phyloP scores from a whole-genome alignment of 495 filamentous ascomycete genomes.

The Tetracladium marchalianum region DNA sequence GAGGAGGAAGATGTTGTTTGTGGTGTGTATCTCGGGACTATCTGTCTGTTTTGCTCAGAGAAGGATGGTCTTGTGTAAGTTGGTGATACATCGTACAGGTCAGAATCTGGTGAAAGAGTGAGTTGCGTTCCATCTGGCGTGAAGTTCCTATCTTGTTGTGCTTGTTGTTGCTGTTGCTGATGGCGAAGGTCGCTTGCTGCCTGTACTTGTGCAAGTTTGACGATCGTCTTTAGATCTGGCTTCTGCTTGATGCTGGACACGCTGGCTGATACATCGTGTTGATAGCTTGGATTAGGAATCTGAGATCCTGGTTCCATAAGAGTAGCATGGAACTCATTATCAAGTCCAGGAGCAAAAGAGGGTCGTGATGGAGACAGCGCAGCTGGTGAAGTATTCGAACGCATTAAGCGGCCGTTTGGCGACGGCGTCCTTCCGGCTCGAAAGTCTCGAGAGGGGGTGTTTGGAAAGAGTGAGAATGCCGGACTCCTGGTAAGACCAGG shows the following conservation, averaged over 20 bases:
- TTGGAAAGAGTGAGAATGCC: slow-evolving; percentile 57
- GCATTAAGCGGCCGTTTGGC: slow-evolving; percentile 19
- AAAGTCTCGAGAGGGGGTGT: slow-evolving; percentile 25
- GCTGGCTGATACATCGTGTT: slow-evolving; percentile 13
- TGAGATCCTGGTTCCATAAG: slow-evolving; percentile 1
- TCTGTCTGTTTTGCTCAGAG: slow-evolving; percentile 41
- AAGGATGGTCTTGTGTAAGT: slow-evolving; percentile 21
- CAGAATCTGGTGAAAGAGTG: slow-evolving; percentile 32
- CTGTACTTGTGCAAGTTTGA: slow-evolving; percentile 15
- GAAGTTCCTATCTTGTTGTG: slow-evolving; percentile 21
- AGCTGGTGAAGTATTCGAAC: slow-evolving; percentile 52
- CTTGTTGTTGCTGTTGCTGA: slow-evolving; percentile 6
- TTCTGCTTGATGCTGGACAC: not conserved
- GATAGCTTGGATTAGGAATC: slow-evolving; percentile 11
- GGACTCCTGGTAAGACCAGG: slow-evolving; percentile 48
- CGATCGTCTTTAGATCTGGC: slow-evolving; percentile 1
- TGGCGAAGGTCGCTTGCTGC: slow-evolving; percentile 8
- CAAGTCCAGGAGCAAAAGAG: slow-evolving; percentile 13
- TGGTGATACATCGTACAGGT: slow-evolving; percentile 18
- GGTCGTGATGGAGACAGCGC: slow-evolving; percentile 32
- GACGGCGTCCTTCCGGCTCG: slow-evolving; percentile 4
- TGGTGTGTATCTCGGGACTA: slow-evolving; percentile 23
- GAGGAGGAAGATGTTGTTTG: slow-evolving; percentile 14
- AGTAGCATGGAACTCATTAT: slow-evolving; percentile 9
- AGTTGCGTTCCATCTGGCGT: slow-evolving; percentile 32